Evolutionary conservation across 2,329 filamentous ascomycete species (phyloP).

Genomic region (Grosmannia penicillata): DNA sequence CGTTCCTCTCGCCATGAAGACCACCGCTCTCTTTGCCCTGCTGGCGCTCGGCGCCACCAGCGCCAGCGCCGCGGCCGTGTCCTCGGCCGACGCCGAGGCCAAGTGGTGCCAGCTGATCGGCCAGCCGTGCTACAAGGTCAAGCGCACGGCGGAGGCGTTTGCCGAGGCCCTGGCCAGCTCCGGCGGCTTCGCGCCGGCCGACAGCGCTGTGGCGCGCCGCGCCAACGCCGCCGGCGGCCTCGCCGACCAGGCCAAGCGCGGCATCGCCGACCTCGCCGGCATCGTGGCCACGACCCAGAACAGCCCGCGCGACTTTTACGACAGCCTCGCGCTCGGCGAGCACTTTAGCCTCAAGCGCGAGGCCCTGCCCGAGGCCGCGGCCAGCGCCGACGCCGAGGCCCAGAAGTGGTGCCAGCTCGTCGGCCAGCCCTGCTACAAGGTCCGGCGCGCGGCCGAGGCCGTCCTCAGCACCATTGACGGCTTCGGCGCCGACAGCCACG

Average conservation of each 20-base stretch:
- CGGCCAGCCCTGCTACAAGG: slow-evolving; percentile 11
- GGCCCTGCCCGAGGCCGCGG: slow-evolving; percentile 1
- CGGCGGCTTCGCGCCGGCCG: not conserved
- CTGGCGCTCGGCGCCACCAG: slow-evolving; percentile 9
- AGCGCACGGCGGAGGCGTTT: slow-evolving; percentile 9
- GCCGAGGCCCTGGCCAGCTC: slow-evolving; percentile 3
- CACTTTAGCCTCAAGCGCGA: slow-evolving; percentile 9
- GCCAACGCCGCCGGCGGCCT: slow-evolving; percentile 8
- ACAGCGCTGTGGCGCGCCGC: slow-evolving; percentile 6
- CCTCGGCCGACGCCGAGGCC: slow-evolving; percentile 7
- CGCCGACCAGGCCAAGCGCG: slow-evolving; percentile 10
- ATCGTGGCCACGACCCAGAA: slow-evolving; percentile 11
- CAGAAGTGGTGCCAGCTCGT: slow-evolving; percentile 5
- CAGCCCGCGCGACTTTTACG: slow-evolving; percentile 11
- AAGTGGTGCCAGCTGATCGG: slow-evolving; percentile 6
- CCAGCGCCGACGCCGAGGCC: slow-evolving; percentile 5
- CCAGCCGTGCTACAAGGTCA: slow-evolving; percentile 11
- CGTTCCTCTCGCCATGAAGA: slow-evolving; percentile 9
- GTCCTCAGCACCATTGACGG: slow-evolving; percentile 1
- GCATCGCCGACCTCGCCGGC: slow-evolving; percentile 10
- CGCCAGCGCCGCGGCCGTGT: slow-evolving; percentile 8
- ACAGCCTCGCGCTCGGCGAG: slow-evolving; percentile 8
- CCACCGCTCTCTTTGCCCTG: slow-evolving; percentile 8
- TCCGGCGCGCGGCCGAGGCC: slow-evolving; percentile 9
- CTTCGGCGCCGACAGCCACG: slow-evolving; percentile 2